A percentile compares a stretch with the other conserved stretches of the same genome.
These are phyloP conservation scores for Lactarius psammicola DNA, from an alignment of 768 basidiomycete species.

Conservation along the genomic window DNA sequence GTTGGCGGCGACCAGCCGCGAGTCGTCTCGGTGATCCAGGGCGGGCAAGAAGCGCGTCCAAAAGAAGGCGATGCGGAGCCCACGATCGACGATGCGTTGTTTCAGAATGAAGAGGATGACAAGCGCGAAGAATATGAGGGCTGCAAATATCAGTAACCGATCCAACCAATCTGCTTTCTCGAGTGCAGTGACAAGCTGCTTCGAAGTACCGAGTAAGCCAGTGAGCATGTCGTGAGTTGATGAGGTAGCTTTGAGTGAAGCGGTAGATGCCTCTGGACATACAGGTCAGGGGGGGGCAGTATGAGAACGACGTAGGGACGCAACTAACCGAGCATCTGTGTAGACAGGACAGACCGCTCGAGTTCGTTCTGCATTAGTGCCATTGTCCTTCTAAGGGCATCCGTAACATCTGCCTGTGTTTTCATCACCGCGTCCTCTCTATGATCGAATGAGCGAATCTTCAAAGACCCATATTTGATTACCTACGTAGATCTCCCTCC, in stretches of 20 bases:
- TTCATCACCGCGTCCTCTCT: conserved; percentile 87
- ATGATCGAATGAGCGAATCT: conserved; percentile 16
- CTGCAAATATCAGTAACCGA: conserved; percentile 78
- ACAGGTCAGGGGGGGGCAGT: conserved; percentile 1
- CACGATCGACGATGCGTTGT: conserved; percentile 78
- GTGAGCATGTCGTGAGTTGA: conserved; percentile 73
- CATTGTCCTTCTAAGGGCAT: conserved; percentile 80
- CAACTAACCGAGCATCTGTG: conserved; percentile 77
- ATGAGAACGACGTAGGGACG: background rate
- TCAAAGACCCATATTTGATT: background rate
- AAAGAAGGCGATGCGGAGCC: conserved; percentile 79
- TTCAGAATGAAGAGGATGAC: conserved; percentile 86
- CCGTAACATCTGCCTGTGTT: conserved; percentile 86
- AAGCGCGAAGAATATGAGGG: conserved; percentile 78
- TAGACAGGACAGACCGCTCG: conserved; percentile 80
- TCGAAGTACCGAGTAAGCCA: conserved; percentile 71
- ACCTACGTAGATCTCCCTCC: conserved; percentile 66
- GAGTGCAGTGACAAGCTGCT: conserved; percentile 80
- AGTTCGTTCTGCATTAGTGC: conserved; percentile 89
- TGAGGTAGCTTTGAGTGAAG: conserved; percentile 71
- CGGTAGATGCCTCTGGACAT: conserved; percentile 72
- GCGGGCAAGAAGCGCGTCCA: conserved; percentile 76
- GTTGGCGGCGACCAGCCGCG: background rate
- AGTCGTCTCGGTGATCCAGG: background rate
- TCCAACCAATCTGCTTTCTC: conserved; percentile 93